Conservation (phyloP, 805 yeast species). For the Lipomyces kockii region DNA sequence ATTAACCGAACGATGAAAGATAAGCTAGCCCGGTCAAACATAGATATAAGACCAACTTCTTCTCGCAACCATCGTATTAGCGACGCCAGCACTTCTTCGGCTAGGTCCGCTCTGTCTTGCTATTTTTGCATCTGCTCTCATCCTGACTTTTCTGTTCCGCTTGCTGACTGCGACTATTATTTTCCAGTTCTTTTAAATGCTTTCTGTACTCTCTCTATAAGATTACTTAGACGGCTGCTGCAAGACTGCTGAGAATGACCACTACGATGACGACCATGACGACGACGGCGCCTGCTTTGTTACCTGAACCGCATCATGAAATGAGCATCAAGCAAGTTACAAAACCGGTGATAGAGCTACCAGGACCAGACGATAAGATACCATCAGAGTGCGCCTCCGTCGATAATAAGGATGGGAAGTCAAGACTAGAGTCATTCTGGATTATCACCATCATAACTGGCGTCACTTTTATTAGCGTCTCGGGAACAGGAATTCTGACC, state of each 20-base stretch:
- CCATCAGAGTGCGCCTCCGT: slow-evolving; percentile 7
- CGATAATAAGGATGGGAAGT: slow-evolving; percentile 6
- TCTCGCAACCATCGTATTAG: too few species aligned
- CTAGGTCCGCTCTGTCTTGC: slow-evolving; percentile 7
- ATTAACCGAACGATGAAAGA: too few species aligned
- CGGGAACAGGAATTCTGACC: slow-evolving; percentile 10
- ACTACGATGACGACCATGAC: slow-evolving; percentile 3
- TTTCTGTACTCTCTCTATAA: slow-evolving; percentile 6
- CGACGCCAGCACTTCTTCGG: too few species aligned
- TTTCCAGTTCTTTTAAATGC: slow-evolving; percentile 3
- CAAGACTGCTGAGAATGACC: slow-evolving; percentile 5
- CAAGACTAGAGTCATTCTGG: slow-evolving; percentile 4
- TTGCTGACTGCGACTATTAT: slow-evolving; percentile 8
- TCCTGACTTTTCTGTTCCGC: slow-evolving; percentile 6
- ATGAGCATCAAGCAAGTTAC: slow-evolving; percentile 8
- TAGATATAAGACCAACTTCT: too few species aligned
- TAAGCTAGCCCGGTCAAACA: too few species aligned
- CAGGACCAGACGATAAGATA: slow-evolving; percentile 5
- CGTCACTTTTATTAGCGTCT: slow-evolving; percentile 9
- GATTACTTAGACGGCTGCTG: slow-evolving; percentile 8
- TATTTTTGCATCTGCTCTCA: slow-evolving; percentile 3
- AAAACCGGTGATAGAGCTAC: slow-evolving; percentile 8
- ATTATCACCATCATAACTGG: slow-evolving; percentile 8
- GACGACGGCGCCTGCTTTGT: slow-evolving; percentile 8
- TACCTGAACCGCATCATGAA: slow-evolving; percentile 6